Evolutionary conservation across 1,284 basidiomycete genomes (phyloP), one percentile per base, ranked within the genome.

Genomic region (Boletus subluridellus): DNA sequence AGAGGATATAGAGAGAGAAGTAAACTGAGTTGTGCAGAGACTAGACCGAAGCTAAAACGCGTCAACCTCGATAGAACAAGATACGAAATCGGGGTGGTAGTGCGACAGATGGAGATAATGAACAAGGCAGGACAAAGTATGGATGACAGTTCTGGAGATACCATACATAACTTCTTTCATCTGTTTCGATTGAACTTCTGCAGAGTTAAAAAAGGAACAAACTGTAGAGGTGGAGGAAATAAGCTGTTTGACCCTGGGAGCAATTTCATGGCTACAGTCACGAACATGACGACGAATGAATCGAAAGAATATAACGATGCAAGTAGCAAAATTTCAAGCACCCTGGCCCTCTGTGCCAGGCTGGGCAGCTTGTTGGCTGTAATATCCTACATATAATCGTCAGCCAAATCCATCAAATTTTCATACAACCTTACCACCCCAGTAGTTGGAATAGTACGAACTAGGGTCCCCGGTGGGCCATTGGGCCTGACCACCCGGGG

Each of bases 381-480:
- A 92, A 69, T 92, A 92, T 62, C 89, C 89, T 91, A 55, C 2
- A 55, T 42, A 39, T 24, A 39, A 61, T 65, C 21, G 66, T 68
- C 55, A 69, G 60, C 14, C 34, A 21, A 46, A 48, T 32, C 49
- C 37, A 57, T 34, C 17, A 35, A 49, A 46, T 17, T 21, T 26
- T 46, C 24, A 45, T 26, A 44, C 30, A 58, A 49, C 17, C 87
- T 71, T 58, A 90, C 88, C 88, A 70, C 90, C 87, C 90, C 90
- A 92, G 70, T 91, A 92, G 69, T 89, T 87, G 54, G 83, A 83
- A 73, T 92, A 91, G 73, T 91, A 91, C 58, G 83, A 82, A 68
- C 77, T 87, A 54, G 89, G 86, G 69, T 91, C 89, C 42, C 81
- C 80, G 35, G 80, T 77, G 51, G 79, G 80, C 89, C 89, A 90